These are phyloP conservation scores for Xylariales sp. DNA, from an alignment of 2,329 filamentous ascomycete genomes.

Conservation along the genomic window DNA sequence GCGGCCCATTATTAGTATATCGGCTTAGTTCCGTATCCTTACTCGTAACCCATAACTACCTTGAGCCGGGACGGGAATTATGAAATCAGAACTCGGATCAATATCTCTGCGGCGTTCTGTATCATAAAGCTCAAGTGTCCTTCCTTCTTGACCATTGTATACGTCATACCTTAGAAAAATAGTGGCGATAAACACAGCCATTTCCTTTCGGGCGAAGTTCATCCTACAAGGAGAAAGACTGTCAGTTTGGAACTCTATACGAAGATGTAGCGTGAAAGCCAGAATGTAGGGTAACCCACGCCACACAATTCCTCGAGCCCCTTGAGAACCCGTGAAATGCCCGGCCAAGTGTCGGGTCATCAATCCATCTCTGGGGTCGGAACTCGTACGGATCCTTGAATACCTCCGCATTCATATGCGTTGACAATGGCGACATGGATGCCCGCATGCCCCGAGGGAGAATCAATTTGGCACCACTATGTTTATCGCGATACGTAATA, in stretches of 20 bases:
- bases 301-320: slow-evolving; percentile 41
- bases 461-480: slow-evolving; percentile 27
- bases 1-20: too few species aligned
- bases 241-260: too few species aligned
- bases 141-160: slow-evolving; percentile 35
- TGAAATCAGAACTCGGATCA: slow-evolving; percentile 36
- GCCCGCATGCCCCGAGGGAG: slow-evolving; percentile 26
- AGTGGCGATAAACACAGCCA: slow-evolving; percentile 39
- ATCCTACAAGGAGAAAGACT: too few species aligned
- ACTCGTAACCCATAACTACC: slow-evolving; percentile 39
- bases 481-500: slow-evolving; percentile 43
- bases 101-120: slow-evolving; percentile 41
- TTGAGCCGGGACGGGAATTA: slow-evolving; percentile 42
- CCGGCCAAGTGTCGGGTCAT: slow-evolving; percentile 38
- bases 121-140: slow-evolving; percentile 42
- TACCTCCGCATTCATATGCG: slow-evolving; percentile 36
- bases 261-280: too few species aligned
- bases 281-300: slow-evolving; percentile 34
- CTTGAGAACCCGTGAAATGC: slow-evolving; percentile 36
- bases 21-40: too few species aligned
- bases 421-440: slow-evolving; percentile 36
- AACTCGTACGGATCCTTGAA: slow-evolving; percentile 41
- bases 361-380: slow-evolving; percentile 44
- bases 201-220: slow-evolving; percentile 40
- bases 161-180: slow-evolving; percentile 42